These are phyloP conservation scores for Prunella vulgaris DNA, from an alignment of 257 asterid species.

Conservation along the genomic window DNA sequence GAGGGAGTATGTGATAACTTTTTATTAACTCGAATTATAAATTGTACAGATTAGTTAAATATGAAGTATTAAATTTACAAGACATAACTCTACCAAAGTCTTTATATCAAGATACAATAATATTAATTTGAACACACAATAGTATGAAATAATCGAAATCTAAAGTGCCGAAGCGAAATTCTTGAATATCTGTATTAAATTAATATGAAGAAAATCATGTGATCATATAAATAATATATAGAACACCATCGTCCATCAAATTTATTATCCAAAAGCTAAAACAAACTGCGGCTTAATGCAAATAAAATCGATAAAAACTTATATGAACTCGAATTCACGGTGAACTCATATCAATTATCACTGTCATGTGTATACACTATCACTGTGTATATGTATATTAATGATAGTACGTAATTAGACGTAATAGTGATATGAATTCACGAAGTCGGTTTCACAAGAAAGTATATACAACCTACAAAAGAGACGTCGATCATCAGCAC, in stretches of 20 bases:
- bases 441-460: too few relatives aligned
- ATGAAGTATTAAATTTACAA: not conserved
- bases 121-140: not conserved
- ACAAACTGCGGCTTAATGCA: not conserved
- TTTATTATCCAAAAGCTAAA: not conserved
- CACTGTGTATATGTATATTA: too few relatives aligned
- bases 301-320: too few relatives aligned
- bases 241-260: too few relatives aligned
- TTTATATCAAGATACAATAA: not conserved
- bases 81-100: too few relatives aligned
- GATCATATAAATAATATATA: not conserved
- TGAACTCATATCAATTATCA: too few relatives aligned
- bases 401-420: too few relatives aligned
- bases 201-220: not conserved
- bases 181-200: not conserved
- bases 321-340: too few relatives aligned
- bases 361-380: too few relatives aligned
- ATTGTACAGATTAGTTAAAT: not conserved
- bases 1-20: too few relatives aligned
- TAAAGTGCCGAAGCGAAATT: not conserved
- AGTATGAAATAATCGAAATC: not conserved
- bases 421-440: too few relatives aligned
- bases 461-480: slow-evolving; percentile 23
- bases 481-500: slow-evolving; percentile 15
- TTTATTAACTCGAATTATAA: not conserved